Percentiles rank a stretch among this genome's conserved stretches.
phyloP scores from a whole-genome alignment of 1,284 basidiomycete species.

The Tilletia setariae region DNA sequence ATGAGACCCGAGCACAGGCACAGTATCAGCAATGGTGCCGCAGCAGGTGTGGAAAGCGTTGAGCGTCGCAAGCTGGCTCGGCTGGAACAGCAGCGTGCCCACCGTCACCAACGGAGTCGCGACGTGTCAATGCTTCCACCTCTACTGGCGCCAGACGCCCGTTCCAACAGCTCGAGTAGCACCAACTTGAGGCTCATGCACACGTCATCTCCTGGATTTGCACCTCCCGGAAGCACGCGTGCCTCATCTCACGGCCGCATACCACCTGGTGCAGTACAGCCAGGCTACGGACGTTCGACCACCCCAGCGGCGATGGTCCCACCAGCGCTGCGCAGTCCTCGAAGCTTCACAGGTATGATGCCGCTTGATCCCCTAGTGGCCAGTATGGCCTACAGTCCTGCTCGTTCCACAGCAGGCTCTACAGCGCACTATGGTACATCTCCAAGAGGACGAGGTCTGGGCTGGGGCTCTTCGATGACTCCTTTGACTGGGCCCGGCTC shows the following conservation, averaged over 20 bases:
- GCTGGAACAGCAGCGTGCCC: constrained; percentile 12
- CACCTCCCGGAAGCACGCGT: not conserved
- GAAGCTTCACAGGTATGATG: not conserved
- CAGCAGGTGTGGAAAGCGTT: constrained; percentile 27
- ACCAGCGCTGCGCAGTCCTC: constrained; percentile 7
- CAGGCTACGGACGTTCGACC: not conserved
- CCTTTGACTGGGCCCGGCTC: constrained; percentile 13
- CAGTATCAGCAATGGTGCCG: constrained; percentile 26
- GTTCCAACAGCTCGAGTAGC: constrained; percentile 29
- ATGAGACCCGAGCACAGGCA: constrained; percentile 16
- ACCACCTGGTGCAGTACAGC: not conserved
- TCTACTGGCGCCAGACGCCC: constrained; percentile 35
- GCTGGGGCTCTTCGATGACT: constrained; percentile 44
- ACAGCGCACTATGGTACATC: constrained; percentile 32
- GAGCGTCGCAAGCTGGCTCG: constrained; percentile 17
- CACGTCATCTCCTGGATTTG: not conserved
- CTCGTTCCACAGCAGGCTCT: constrained; percentile 23
- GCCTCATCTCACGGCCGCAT: constrained; percentile 5
- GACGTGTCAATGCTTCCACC: constrained; percentile 43
- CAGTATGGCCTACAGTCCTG: constrained; percentile 22
- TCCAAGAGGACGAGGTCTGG: constrained; percentile 39
- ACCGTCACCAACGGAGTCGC: constrained; percentile 34
- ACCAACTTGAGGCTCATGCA: constrained; percentile 29
- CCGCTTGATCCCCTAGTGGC: not conserved
- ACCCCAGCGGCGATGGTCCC: not conserved